Percentiles rank a stretch among this genome's conserved stretches.
These are phyloP conservation scores for Ogataea wickerhamii DNA, from an alignment of 805 yeast species.

Conservation along the genomic window DNA sequence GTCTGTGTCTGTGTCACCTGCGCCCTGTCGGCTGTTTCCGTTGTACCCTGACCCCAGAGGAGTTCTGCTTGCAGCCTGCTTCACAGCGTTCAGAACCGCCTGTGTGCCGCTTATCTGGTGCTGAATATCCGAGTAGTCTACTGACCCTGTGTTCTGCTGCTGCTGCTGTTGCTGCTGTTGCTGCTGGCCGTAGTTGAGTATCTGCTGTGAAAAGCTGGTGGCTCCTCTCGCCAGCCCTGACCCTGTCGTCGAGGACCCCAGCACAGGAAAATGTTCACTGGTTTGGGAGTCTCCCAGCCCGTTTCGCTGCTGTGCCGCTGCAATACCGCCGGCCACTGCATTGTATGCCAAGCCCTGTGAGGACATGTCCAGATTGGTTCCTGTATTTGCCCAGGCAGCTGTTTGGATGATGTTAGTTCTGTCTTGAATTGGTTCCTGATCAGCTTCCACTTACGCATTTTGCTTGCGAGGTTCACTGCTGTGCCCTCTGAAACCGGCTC, in stretches of 20 bases:
- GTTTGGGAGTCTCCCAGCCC: neutral
- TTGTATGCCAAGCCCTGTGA: constrained; percentile 10
- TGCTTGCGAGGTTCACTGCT: too few species aligned
- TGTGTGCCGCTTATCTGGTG: constrained; percentile 25
- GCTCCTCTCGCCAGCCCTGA: neutral
- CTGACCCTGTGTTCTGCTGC: constrained; percentile 6
- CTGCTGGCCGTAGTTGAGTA: constrained; percentile 4
- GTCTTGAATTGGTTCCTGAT: too few species aligned
- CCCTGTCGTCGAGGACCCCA: constrained; percentile 17
- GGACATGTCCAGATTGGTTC: constrained; percentile 13
- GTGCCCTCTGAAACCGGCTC: too few species aligned
- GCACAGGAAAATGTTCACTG: constrained; percentile 28
- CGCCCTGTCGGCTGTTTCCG: too few species aligned
- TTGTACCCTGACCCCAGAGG: constrained; percentile 12
- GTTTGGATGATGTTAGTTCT: too few species aligned
- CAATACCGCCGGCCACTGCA: constrained; percentile 6
- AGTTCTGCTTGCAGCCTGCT: constrained; percentile 15
- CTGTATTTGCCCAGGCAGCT: constrained; percentile 26
- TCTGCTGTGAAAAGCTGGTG: constrained; percentile 1
- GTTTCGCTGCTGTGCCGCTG: constrained; percentile 7
- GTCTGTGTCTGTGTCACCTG: neutral
- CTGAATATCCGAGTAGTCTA: constrained; percentile 17
- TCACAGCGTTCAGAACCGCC: constrained; percentile 25
- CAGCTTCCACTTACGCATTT: too few species aligned
- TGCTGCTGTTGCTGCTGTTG: constrained; percentile 11